Evolutionary conservation across 2,329 filamentous ascomycete genomes (phyloP).

Genomic region (Teratosphaeriaceae sp.): DNA sequence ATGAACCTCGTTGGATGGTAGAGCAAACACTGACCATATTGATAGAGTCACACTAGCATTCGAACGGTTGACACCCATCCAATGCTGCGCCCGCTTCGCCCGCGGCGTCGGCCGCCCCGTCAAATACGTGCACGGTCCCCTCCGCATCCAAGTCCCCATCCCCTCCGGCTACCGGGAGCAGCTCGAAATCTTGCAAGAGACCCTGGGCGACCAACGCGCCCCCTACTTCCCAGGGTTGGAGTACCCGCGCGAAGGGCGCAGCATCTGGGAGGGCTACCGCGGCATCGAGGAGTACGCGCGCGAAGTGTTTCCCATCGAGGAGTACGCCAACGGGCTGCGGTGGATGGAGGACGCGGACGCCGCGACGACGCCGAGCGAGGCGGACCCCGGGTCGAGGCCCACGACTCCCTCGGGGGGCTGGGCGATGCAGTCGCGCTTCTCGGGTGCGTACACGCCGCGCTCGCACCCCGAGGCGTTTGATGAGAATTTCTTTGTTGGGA

Average conservation of each 20-base stretch:
- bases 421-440: slow-evolving; percentile 21
- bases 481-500: slow-evolving; percentile 26
- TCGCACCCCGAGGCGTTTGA: slow-evolving; percentile 26
- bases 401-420: slow-evolving; percentile 21
- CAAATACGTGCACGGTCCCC: slow-evolving; percentile 67
- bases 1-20: neutral
- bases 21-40: neutral
- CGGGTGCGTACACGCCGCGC: slow-evolving; percentile 26
- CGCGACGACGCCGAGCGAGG: slow-evolving; percentile 14
- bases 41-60: slow-evolving; percentile 79
- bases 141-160: slow-evolving; percentile 79
- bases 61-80: slow-evolving; percentile 74
- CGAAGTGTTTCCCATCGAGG: slow-evolving; percentile 90
- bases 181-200: slow-evolving; percentile 58
- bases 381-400: slow-evolving; percentile 17
- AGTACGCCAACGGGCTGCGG: slow-evolving; percentile 84
- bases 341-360: slow-evolving; percentile 69
- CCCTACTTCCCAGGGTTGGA: slow-evolving; percentile 60
- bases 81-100: slow-evolving; percentile 76
- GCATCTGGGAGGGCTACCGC: slow-evolving; percentile 85
- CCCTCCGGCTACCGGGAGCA: slow-evolving; percentile 85
- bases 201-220: slow-evolving; percentile 53
- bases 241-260: slow-evolving; percentile 63
- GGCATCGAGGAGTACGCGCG: slow-evolving; percentile 90
- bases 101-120: slow-evolving; percentile 72